Evolutionary conservation across 192 early-diverging fungal genomes (phyloP).

Genomic region (Glomus cerebriforme): DNA sequence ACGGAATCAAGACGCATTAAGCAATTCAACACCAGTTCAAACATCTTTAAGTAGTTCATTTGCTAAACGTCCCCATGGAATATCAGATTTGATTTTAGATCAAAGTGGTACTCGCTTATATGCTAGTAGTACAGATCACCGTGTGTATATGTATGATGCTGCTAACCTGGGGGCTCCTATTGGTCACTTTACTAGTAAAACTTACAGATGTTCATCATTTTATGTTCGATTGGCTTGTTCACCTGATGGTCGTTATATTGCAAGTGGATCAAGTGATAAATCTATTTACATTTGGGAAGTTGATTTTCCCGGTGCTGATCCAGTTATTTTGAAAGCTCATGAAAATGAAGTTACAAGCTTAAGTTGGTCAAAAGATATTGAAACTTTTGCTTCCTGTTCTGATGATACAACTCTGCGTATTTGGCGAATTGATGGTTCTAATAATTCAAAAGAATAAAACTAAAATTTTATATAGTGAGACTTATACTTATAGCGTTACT

Average conservation of each 20-base stretch:
- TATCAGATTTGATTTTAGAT: slow-evolving; percentile 62
- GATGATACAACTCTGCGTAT: slow-evolving; percentile 72
- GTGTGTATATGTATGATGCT: slow-evolving; percentile 69
- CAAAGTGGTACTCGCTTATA: slow-evolving; percentile 64
- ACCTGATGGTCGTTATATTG: slow-evolving; percentile 68
- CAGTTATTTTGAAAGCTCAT: slow-evolving; percentile 63
- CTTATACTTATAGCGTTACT: background rate
- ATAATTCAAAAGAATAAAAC: background rate
- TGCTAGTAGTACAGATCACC: slow-evolving; percentile 67
- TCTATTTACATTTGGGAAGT: slow-evolving; percentile 71
- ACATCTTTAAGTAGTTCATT: slow-evolving; percentile 34
- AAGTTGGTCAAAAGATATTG: slow-evolving; percentile 59
- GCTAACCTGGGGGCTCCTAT: slow-evolving; percentile 48
- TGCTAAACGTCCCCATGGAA: slow-evolving; percentile 35
- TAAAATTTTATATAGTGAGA: background rate
- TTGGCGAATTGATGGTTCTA: slow-evolving; percentile 55
- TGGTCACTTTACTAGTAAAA: slow-evolving; percentile 48
- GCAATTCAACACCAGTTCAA: slow-evolving; percentile 43
- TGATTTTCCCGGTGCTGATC: slow-evolving; percentile 39
- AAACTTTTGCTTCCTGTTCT: slow-evolving; percentile 68
- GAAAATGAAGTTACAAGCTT: slow-evolving; percentile 66
- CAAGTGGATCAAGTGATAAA: slow-evolving; percentile 65
- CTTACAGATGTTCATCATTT: slow-evolving; percentile 62
- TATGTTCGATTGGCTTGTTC: slow-evolving; percentile 64
- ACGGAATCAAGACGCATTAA: slow-evolving; percentile 43